Evolutionary conservation across 768 basidiomycete species (phyloP), one percentile per base, ranked within the genome.

Genomic region (Hygrocybe punicea): DNA sequence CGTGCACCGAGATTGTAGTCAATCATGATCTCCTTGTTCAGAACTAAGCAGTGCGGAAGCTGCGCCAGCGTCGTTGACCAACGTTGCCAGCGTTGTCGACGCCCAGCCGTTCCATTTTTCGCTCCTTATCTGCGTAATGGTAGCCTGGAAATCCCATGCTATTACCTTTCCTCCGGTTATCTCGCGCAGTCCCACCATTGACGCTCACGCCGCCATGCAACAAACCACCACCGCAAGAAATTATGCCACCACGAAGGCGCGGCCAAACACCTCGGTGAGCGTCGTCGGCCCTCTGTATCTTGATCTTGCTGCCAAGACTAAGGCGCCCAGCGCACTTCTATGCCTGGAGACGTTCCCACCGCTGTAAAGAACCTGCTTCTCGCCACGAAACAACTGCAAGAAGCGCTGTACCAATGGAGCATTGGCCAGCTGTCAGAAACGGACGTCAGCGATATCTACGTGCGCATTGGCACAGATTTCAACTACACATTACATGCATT

Each of bases 391-490:
- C 80, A 83, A 55, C 83, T 98, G 16, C 85, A 95, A 63, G 84
- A 89, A 14, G 72, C 81, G 1, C 79, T 95, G 46, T 78, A 73
- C 24, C 79, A 80, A 58, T 95, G 93, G 93, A 81, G 85, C 49
- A 59, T 72, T 1, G 75, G 78, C 3, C 74, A 80, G 45, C 84
- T 84, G 1, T 72, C 79, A 1, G 87, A 92, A 53, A 74, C 71
- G 13, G 77, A 91, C 65, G 92, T 98, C 65, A 92, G 89, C 77
- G 85, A 96, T 69, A 82, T 90, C 53, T 98, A 93, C 69, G 90
- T 98, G 53, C 81, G 84, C 63, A 82, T 97, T 14, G 93, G 93
- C 44, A 88, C 89, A 65, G 88, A 94, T 62, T 95, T 97, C 76
- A 93, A 94, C 70, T 72, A 79, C 2, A 86, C 86, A 40, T 81